Base-by-base conservation (phyloP, 1,139 yeast species). In the Candida sp. region DNA sequence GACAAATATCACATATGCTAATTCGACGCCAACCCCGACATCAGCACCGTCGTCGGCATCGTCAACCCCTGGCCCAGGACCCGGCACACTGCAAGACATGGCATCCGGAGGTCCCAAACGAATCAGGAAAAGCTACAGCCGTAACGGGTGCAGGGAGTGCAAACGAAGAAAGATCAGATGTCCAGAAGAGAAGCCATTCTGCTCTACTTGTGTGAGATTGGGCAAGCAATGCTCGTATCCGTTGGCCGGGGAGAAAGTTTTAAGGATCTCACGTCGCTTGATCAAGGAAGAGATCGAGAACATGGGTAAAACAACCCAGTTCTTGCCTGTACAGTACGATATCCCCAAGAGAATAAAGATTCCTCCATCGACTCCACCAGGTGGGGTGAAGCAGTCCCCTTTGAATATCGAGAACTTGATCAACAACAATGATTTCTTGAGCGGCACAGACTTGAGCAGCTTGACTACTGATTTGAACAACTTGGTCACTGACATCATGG, bases 121-220 rank as follows among this genome's bases (percentile, higher is more conserved):
- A 5, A 40, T 42, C 5, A 37, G 44, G 11, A 44, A 44, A 30
- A 44, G 47, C 11, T 53, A 55, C 39, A 52, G 55, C 27, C 49
- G 57, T 28, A 49, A 49, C 30, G 71, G 70, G 9, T 67, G 71
- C 54, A 53, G 60, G 28, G 70, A 67, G 51, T 67, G 71, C 49
- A 67, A 67, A 49, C 56, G 70, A 30, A 57, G 71, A 8, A 67
- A 67, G 38, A 63, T 66, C 51, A 63, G 65, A 62, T 82, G 87
- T 58, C 85, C 82, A 59, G 87, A 83, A 58, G 69, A 68, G 6
- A 77, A 79, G 53, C 85, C 85, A 0, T 58, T 58, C 38, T 83
- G 87, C 58, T 71, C 80, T 71, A 67, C 62, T 27, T 67, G 71
- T 52, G 50, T 62, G 4, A 51, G 69, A 31, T 54, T 67, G 12